Evolutionary conservation across 768 basidiomycete genomes (phyloP), one percentile per base, ranked within the genome.

Genomic region (Boletus rubroflammeus): DNA sequence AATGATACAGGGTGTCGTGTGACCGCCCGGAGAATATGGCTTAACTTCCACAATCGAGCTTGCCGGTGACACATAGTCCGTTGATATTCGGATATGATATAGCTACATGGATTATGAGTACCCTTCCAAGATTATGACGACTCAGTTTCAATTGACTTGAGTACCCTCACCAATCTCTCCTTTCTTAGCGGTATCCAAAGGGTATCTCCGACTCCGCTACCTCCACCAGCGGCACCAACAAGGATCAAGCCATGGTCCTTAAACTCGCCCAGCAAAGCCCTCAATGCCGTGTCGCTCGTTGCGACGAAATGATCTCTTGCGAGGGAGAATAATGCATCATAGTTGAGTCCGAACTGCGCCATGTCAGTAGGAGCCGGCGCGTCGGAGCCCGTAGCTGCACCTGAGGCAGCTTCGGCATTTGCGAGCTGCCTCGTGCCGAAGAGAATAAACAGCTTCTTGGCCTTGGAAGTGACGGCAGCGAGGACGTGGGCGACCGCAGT

Each of bases 121-220:
- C 41, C 29, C 11, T 52, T 9, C 36, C 54, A 50, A 34, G 28
- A 55, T 60, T 36, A 62, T 38, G 53, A 46, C 5, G 56, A 41
- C 50, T 67, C 65, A 25, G 44, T 21, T 58, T 66, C 65, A 23
- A 70, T 61, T 17, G 65, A 58, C 49, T 61, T 56, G 39, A 84
- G 64, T 7, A 87, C 73, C 53, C 67, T 78, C 17, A 67, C 68
- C 58, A 95, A 66, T 60, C 86, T 78, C 64, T 93, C 91, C 69
- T 85, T 87, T 57, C 88, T 77, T 62, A 98, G 62, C 2, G 92
- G 90, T 61, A 97, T 90, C 93, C 93, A 97, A 40, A 94, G 72
- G 64, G 83, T 77, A 71, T 92, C 65, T 23, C 56, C 84, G 47
- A 74, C 65, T 50, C 78, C 77, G 32, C 78, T 68, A 56, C 78